Evolutionary conservation across 345 rosid species (phyloP), one percentile per base, ranked within the genome.

Genomic region (Fremontodendron californicum): DNA sequence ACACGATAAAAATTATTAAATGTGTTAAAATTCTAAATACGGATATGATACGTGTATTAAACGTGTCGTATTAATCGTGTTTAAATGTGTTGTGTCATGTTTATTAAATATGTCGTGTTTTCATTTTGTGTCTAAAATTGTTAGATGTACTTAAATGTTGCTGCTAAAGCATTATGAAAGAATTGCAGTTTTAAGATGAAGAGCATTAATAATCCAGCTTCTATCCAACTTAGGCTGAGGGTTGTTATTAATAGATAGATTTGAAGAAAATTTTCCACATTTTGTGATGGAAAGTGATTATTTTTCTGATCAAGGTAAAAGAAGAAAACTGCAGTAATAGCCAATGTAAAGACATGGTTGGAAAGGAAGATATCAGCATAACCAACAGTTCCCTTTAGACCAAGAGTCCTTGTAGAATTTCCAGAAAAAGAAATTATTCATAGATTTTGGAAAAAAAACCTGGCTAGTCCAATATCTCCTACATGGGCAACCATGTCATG

Each of bases 301-400:
- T n/a, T n/a, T n/a, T n/a, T n/a, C n/a, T n/a, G n/a, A n/a, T n/a
- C n/a, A n/a, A n/a, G n/a, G n/a, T n/a, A n/a, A n/a, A n/a, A n/a
- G n/a, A n/a, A n/a, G n/a, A n/a, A n/a, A n/a, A n/a, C n/a, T n/a
- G n/a, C n/a, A 33, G 2, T 33, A 33, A 33, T 33, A n/a, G 35
- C 35, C 35, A 33, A 33, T 1, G 35, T 3, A 33, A 33, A 33
- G 35, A 33, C 35, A 37, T 45, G 15, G 15, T 11, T 10, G 15
- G 15, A 45, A 45, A 45, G 15, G 5, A 10, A 45, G 11, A 45
- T 45, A 42, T 12, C 78, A 63, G 82, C 85, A 66, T 83, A 85
- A 10, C 87, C 83, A 2, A 78, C 48, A 43, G 86, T 87, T 75
- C 87, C 90, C 55, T 77, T 74, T 35, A 81, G 70, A 70, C 80